phyloP scores from a whole-genome alignment of 2,329 filamentous ascomycete genomes.

The Aspergillus neoniger region DNA sequence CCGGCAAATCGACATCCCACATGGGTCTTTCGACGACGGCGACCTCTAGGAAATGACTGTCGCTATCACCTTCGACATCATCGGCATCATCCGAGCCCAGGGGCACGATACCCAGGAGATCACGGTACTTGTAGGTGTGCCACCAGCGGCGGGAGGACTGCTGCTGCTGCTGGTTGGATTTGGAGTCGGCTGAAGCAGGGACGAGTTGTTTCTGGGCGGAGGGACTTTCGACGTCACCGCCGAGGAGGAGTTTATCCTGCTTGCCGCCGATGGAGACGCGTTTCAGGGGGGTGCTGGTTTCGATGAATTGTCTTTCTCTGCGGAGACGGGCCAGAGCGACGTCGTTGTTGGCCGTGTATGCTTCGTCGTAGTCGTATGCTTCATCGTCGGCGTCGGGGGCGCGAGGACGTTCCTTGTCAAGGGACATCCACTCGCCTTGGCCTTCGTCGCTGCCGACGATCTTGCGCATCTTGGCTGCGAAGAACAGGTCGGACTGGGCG shows the following conservation, averaged over 20 bases:
- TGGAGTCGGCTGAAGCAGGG: constrained; percentile 24
- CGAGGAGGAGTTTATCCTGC: constrained; percentile 17
- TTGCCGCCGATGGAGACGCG: constrained; percentile 11
- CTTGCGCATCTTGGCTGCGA: constrained; percentile 53
- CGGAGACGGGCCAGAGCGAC: constrained; percentile 35
- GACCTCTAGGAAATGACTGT: constrained; percentile 61
- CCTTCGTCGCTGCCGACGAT: constrained; percentile 44
- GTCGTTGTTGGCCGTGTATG: constrained; percentile 33
- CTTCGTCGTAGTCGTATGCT: constrained; percentile 38
- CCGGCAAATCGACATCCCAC: constrained; percentile 77
- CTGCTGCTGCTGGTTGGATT: constrained; percentile 18
- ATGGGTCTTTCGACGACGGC: constrained; percentile 83
- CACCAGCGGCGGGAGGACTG: constrained; percentile 54
- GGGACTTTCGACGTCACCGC: constrained; percentile 20
- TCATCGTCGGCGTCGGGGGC: constrained; percentile 22
- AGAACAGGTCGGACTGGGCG: constrained; percentile 45
- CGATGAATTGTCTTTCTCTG: constrained; percentile 24
- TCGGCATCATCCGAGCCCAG: constrained; percentile 45
- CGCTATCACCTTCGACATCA: constrained; percentile 18
- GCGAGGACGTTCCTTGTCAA: constrained; percentile 30
- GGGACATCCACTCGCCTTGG: constrained; percentile 36
- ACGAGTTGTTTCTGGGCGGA: constrained; percentile 28
- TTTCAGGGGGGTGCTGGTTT: constrained; percentile 27
- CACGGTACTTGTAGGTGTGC: constrained; percentile 90
- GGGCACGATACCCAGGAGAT: constrained; percentile 76